phyloP scores from a whole-genome alignment of 129 eudicot genomes.

The Apium graveolens region DNA sequence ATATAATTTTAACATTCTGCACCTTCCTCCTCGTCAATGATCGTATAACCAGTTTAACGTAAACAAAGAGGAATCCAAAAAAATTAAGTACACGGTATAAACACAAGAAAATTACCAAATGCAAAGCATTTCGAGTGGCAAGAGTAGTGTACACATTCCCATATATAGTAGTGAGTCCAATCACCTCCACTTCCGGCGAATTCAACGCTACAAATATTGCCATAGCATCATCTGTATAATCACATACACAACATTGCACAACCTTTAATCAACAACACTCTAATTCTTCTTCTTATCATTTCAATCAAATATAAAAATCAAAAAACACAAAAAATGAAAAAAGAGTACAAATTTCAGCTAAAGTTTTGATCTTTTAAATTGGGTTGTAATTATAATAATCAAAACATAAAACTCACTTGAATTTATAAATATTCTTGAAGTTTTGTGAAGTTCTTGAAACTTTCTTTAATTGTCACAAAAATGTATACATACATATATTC shows the following conservation, averaged over 20 bases:
- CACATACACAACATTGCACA: slow-evolving; percentile 5
- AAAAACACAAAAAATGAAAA: not conserved
- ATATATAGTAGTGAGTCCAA: slow-evolving; percentile 87
- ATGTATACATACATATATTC: not conserved
- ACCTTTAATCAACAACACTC: not conserved
- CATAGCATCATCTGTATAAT: slow-evolving; percentile 88
- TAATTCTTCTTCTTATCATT: not conserved
- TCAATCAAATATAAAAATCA: not conserved
- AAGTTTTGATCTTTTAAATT: not conserved
- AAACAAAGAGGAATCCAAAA: not conserved
- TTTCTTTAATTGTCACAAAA: not conserved
- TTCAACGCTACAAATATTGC: slow-evolving; percentile 89
- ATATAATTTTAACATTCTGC: not conserved
- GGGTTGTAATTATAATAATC: not conserved
- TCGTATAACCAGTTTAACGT: not conserved
- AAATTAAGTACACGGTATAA: not conserved
- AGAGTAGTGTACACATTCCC: slow-evolving; percentile 96
- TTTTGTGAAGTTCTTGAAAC: not conserved
- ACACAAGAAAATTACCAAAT: slow-evolving; percentile 45
- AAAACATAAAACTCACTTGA: not conserved
- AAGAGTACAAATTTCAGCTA: not conserved
- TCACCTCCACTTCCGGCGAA: slow-evolving; percentile 83
- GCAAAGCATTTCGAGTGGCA: slow-evolving; percentile 93
- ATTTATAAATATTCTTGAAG: not conserved
- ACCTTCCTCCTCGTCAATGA: not conserved